A percentile compares a stretch with the other conserved stretches of the same genome.
These are phyloP conservation scores for Mucor velutinosus DNA, from an alignment of 371 early-diverging fungal species.

Conservation along the genomic window DNA sequence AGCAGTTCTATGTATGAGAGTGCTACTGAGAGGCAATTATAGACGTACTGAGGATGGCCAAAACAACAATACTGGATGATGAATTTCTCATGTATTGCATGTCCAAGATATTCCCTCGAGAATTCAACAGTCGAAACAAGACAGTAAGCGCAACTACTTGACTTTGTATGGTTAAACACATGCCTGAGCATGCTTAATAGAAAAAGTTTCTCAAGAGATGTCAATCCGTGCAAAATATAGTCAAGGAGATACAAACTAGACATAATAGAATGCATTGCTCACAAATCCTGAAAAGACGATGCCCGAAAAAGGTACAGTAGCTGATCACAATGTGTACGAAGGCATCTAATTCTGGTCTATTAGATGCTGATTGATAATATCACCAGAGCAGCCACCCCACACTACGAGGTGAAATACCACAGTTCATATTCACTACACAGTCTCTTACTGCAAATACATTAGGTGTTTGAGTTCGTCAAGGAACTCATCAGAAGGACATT, in stretches of 20 bases:
- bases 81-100: background rate
- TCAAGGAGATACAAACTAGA: background rate
- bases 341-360: background rate
- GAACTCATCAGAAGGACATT: conserved; percentile 40
- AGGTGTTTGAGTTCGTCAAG: conserved; percentile 9
- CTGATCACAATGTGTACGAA: background rate
- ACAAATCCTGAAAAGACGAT: background rate
- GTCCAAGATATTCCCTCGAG: conserved; percentile 10
- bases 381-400: background rate
- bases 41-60: background rate
- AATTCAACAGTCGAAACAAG: conserved; percentile 5
- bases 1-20: background rate
- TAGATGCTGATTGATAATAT: background rate
- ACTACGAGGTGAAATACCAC: background rate
- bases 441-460: no score
- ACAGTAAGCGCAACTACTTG: background rate
- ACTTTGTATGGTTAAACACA: background rate
- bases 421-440: background rate
- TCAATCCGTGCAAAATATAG: background rate
- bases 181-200: background rate
- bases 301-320: conserved; percentile 2
- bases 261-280: background rate
- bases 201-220: conserved; percentile 12
- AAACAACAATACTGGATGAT: background rate
- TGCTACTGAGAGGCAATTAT: background rate